Conservation (phyloP, 805 yeast species). For the Nakazawaea molendinolei region DNA sequence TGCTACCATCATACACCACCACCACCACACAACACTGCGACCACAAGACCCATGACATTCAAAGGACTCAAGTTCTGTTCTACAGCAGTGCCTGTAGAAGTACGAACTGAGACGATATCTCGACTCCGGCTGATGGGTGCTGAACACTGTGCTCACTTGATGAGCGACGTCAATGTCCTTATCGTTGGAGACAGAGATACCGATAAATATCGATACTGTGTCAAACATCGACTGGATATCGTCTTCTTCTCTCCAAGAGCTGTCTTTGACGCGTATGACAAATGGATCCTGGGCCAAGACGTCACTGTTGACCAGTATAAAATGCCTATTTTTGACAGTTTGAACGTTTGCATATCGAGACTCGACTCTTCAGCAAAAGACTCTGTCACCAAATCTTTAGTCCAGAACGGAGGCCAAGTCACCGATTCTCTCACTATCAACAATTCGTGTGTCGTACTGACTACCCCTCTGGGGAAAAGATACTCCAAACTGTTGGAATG, state of each 20-base stretch:
- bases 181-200: conserved; percentile 54
- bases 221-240: conserved; percentile 49
- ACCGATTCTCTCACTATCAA: conserved; percentile 42
- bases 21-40: no score
- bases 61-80: conserved; percentile 47
- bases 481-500: conserved; percentile 46
- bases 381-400: conserved; percentile 28
- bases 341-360: conserved; percentile 38
- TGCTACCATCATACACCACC: no score
- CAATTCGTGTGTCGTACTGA: conserved; percentile 40
- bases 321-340: conserved; percentile 39
- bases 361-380: conserved; percentile 24
- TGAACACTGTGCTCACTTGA: conserved; percentile 43
- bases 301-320: conserved; percentile 24
- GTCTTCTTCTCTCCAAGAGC: conserved; percentile 43
- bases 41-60: no score
- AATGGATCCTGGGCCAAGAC: conserved; percentile 51
- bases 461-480: conserved; percentile 44
- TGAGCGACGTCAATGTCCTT: conserved; percentile 52
- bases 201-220: conserved; percentile 47
- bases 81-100: conserved; percentile 39
- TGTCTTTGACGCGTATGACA: conserved; percentile 35
- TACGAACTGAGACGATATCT: conserved; percentile 35
- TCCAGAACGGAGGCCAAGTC: conserved; percentile 41
- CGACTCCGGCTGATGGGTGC: conserved; percentile 58